Evolutionary conservation across 805 yeast genomes (phyloP).

Genomic region (Yamadazyma scolyti): DNA sequence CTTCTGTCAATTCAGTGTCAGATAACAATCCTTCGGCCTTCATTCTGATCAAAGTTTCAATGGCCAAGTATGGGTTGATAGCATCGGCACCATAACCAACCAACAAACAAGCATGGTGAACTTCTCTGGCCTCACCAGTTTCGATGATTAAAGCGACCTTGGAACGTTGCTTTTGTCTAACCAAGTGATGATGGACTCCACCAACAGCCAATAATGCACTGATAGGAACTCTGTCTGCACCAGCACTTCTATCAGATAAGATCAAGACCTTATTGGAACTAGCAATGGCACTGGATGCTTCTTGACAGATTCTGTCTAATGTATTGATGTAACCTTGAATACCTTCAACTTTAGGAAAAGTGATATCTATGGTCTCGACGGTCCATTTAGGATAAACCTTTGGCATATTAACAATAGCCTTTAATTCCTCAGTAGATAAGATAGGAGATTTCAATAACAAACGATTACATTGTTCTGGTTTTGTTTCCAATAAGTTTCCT

Average conservation of each 20-base stretch:
- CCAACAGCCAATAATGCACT: constrained; percentile 92
- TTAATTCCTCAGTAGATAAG: constrained; percentile 66
- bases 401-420: constrained; percentile 69
- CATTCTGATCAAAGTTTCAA: constrained; percentile 84
- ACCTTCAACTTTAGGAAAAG: constrained; percentile 81
- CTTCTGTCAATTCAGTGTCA: constrained; percentile 52
- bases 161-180: constrained; percentile 92
- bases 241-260: constrained; percentile 66
- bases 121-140: constrained; percentile 96
- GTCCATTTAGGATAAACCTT: constrained; percentile 85
- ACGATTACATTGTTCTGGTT: constrained; percentile 87
- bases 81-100: constrained; percentile 98
- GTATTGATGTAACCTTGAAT: constrained; percentile 80
- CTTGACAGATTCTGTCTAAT: constrained; percentile 80
- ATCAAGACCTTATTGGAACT: constrained; percentile 70
- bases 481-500: constrained; percentile 91
- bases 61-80: constrained; percentile 87
- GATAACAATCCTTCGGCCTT: constrained; percentile 70
- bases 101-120: constrained; percentile 91
- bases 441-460: constrained; percentile 81
- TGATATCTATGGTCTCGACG: constrained; percentile 77
- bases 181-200: constrained; percentile 95
- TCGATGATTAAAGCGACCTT: constrained; percentile 89
- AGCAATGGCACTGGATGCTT: constrained; percentile 81
- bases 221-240: constrained; percentile 66